These are phyloP conservation scores for Neurospora intermedia DNA, from an alignment of 495 filamentous ascomycete species.

Conservation along the genomic window DNA sequence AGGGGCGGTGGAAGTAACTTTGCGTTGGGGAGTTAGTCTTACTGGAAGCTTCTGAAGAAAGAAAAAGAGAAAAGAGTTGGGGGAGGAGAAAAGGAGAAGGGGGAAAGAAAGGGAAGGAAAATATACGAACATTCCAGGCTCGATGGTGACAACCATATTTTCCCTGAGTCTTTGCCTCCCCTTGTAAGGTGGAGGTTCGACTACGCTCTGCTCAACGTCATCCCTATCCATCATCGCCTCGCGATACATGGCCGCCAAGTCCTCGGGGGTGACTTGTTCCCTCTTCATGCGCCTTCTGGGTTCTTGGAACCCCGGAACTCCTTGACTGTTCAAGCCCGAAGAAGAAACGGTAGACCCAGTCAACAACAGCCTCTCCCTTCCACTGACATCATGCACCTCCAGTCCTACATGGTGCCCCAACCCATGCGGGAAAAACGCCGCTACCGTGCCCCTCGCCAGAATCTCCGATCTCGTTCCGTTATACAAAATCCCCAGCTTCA, in stretches of 20 bases:
- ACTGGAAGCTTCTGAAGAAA: not conserved
- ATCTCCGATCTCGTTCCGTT: conserved; percentile 54
- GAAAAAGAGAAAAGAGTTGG: not conserved
- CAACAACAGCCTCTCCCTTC: conserved; percentile 15
- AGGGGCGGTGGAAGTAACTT: conserved; percentile 53
- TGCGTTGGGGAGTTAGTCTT: not conserved
- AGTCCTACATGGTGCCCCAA: conserved; percentile 83
- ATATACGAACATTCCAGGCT: conserved; percentile 62
- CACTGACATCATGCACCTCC: conserved; percentile 75
- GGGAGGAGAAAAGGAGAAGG: not conserved
- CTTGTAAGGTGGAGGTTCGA: not conserved
- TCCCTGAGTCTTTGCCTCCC: conserved; percentile 40
- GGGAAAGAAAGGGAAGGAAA: not conserved
- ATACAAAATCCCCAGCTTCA: conserved; percentile 55
- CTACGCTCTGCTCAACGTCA: not conserved
- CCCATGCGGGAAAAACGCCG: conserved; percentile 86
- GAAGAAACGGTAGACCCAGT: not conserved
- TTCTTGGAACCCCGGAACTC: not conserved
- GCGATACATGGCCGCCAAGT: conserved; percentile 12
- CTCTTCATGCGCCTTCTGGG: conserved; percentile 7
- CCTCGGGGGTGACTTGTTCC: conserved; percentile 11
- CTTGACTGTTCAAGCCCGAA: not conserved
- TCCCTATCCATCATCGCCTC: conserved; percentile 4
- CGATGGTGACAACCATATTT: conserved; percentile 75
- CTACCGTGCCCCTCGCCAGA: conserved; percentile 51